Conservation (phyloP, 805 yeast species). For the Schwanniomyces pseudopolymorphus region DNA sequence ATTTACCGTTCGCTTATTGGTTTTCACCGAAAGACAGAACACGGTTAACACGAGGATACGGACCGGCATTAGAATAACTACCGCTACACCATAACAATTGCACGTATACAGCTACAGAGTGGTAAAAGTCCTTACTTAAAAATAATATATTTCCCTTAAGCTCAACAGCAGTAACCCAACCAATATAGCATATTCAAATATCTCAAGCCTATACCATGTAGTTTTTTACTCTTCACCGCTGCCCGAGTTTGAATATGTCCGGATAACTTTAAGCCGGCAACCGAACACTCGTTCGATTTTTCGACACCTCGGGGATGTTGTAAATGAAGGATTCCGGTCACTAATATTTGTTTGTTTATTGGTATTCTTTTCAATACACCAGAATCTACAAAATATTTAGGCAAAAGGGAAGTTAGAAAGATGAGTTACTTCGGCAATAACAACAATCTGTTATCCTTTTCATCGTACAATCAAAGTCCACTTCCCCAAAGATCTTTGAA, state of each 20-base stretch:
- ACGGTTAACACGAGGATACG: not conserved
- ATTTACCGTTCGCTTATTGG: not conserved
- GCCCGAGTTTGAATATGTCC: not conserved
- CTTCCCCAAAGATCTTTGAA: constrained; percentile 12
- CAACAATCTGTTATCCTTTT: constrained; percentile 20
- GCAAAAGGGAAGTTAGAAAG: not conserved
- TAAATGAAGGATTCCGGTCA: constrained; percentile 7
- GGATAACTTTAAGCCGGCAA: constrained; percentile 2
- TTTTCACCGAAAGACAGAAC: not conserved
- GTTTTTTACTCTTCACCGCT: not conserved
- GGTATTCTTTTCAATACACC: not conserved
- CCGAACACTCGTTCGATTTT: constrained; percentile 4
- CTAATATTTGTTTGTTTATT: constrained; percentile 2
- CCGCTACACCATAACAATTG: not conserved
- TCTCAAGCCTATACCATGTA: not conserved
- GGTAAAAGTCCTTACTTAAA: too few species aligned
- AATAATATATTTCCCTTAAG: too few species aligned
- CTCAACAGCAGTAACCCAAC: not conserved
- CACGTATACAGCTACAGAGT: not conserved
- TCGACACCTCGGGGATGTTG: constrained; percentile 1
- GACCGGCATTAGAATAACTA: not conserved
- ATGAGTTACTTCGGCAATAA: constrained; percentile 18
- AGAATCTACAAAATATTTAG: not conserved
- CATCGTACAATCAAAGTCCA: constrained; percentile 19
- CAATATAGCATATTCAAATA: not conserved